phyloP scores from a whole-genome alignment of 2,329 filamentous ascomycete species.

The Colletotrichum sp. region DNA sequence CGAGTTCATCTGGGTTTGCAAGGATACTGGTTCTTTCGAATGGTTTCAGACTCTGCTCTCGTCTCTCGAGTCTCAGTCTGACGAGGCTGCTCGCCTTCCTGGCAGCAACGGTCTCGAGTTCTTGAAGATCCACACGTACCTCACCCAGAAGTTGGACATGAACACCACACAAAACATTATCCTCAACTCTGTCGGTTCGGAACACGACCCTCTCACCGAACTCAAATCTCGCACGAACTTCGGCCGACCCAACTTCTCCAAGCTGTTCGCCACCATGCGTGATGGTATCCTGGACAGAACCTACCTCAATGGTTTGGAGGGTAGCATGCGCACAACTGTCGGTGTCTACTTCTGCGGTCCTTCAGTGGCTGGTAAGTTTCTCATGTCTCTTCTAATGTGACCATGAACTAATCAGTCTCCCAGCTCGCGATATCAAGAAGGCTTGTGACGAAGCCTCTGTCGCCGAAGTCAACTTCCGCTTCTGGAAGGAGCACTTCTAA shows the following conservation, averaged over 20 bases:
- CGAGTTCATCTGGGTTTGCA: conserved; percentile 99
- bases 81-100: conserved; percentile 68
- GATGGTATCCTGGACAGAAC: conserved; percentile 84
- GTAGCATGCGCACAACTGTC: conserved; percentile 78
- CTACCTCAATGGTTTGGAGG: conserved; percentile 83
- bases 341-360: conserved; percentile 99
- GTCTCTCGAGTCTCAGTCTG: conserved; percentile 86
- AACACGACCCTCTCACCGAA: conserved; percentile 90
- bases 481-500: conserved; percentile 97
- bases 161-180: conserved; percentile 97
- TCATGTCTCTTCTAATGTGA: neutral
- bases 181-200: conserved; percentile 89
- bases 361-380: conserved; percentile 65
- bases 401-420: conserved; percentile 39
- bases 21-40: conserved; percentile 93
- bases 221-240: conserved; percentile 91
- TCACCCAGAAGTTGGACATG: conserved; percentile 89
- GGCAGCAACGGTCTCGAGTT: conserved; percentile 79
- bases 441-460: conserved; percentile 76
- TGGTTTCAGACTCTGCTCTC: conserved; percentile 97
- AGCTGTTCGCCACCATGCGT: conserved; percentile 82
- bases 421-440: conserved; percentile 82
- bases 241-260: conserved; percentile 86
- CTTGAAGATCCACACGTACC: conserved; percentile 96
- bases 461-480: conserved; percentile 87